These are phyloP conservation scores for Cladosporium sp. DNA, from an alignment of 2,329 filamentous ascomycete species.

Conservation along the genomic window DNA sequence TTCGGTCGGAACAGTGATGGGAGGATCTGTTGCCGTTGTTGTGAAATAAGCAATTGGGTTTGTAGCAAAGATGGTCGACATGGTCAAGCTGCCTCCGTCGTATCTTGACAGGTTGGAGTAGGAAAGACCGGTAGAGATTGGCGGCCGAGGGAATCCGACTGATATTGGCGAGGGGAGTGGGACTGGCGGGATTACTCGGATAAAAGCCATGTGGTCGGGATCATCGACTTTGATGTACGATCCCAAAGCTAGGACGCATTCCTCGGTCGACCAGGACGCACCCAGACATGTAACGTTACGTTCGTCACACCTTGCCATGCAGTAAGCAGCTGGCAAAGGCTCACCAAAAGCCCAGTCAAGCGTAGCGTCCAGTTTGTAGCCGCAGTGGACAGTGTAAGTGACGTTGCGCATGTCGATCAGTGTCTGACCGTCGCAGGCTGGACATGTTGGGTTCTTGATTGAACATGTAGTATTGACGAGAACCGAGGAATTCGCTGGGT, in stretches of 20 bases:
- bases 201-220: conserved; percentile 6
- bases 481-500: background rate
- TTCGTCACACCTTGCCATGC: conserved; percentile 9
- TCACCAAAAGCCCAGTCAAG: conserved; percentile 7
- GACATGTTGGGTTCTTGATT: conserved; percentile 18
- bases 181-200: background rate
- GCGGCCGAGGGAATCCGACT: background rate
- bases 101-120: conserved; percentile 3
- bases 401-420: conserved; percentile 22
- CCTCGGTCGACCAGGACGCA: conserved; percentile 9
- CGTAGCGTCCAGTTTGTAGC: conserved; percentile 4
- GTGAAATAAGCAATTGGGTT: background rate
- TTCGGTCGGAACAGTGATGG: background rate
- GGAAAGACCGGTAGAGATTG: background rate
- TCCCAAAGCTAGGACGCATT: conserved; percentile 4
- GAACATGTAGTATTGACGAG: conserved; percentile 18
- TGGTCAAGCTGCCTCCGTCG: background rate
- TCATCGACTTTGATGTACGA: background rate
- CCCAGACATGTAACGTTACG: conserved; percentile 6
- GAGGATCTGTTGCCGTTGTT: background rate
- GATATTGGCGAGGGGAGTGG: background rate
- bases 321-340: conserved; percentile 3
- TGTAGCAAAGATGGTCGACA: background rate
- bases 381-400: conserved; percentile 23
- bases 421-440: conserved; percentile 20